Percentiles rank a stretch among this genome's conserved stretches.
Conservation (phyloP, 129 eudicot species). For the Solidago caesia region DNA sequence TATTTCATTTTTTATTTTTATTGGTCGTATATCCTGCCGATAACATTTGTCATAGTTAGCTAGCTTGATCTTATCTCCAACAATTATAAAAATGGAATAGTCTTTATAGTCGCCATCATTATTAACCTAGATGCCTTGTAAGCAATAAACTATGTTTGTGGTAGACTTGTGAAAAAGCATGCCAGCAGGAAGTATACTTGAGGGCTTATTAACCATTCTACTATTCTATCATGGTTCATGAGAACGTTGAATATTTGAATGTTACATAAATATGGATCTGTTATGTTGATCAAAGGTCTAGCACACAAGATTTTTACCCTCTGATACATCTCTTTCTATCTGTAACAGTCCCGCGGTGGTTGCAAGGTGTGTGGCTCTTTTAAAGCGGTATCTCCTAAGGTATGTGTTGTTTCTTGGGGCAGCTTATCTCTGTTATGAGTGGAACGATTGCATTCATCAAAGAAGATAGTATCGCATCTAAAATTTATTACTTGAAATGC, state of each 20-base stretch:
- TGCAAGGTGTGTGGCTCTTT: slow-evolving; percentile 84
- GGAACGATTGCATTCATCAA: slow-evolving; percentile 1
- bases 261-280: neutral
- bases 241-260: neutral
- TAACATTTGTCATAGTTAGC: slow-evolving; percentile 2
- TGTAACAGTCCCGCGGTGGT: slow-evolving; percentile 88
- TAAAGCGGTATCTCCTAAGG: slow-evolving; percentile 76
- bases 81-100: neutral
- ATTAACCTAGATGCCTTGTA: slow-evolving; percentile 10
- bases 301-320: slow-evolving; percentile 15
- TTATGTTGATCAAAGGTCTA: slow-evolving; percentile 1
- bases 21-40: neutral
- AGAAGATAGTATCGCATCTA: neutral
- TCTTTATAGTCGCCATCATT: slow-evolving; percentile 7
- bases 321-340: slow-evolving; percentile 29
- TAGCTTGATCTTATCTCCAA: slow-evolving; percentile 19
- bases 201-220: too few species aligned
- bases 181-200: neutral
- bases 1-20: neutral
- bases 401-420: slow-evolving; percentile 24
- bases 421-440: slow-evolving; percentile 17
- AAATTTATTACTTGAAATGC: neutral
- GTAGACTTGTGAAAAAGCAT: slow-evolving; percentile 13
- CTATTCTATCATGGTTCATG: too few species aligned
- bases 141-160: slow-evolving; percentile 1